phyloP scores from a whole-genome alignment of 2,329 filamentous ascomycete species.

The Penicillium sp. region DNA sequence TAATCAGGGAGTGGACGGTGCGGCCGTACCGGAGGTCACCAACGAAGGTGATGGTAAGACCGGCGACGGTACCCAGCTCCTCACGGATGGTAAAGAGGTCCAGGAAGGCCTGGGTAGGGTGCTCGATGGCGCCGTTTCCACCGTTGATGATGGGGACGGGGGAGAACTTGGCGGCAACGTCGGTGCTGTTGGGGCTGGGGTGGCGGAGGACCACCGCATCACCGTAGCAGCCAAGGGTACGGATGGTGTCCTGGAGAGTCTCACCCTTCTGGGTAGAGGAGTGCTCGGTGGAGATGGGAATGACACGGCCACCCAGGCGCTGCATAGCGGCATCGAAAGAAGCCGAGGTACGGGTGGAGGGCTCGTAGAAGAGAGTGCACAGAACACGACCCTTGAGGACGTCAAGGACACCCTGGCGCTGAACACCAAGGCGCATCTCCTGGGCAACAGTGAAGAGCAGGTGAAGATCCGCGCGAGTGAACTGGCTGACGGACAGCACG shows the following conservation, averaged over 20 bases:
- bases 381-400: constrained; percentile 83
- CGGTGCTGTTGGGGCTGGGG: constrained; percentile 76
- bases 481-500: constrained; percentile 88
- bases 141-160: constrained; percentile 94
- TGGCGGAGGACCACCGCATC: constrained; percentile 97
- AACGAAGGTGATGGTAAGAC: constrained; percentile 91
- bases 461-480: constrained; percentile 83
- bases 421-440: constrained; percentile 94
- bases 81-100: constrained; percentile 98
- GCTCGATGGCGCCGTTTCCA: constrained; percentile 92
- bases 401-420: constrained; percentile 85
- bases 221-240: constrained; percentile 89
- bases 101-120: constrained; percentile 95
- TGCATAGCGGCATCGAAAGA: constrained; percentile 99
- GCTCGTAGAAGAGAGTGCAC: constrained; percentile 95
- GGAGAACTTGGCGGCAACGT: constrained; percentile 81
- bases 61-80: constrained; percentile 92
- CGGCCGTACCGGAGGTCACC: constrained; percentile 92
- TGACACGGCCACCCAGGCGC: constrained; percentile 83
- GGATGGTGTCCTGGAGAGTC: constrained; percentile 86
- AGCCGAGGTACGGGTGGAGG: constrained; percentile 89
- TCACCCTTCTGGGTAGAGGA: constrained; percentile 96
- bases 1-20: constrained; percentile 91
- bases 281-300: constrained; percentile 76
- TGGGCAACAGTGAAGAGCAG: constrained; percentile 93